phyloP scores from a whole-genome alignment of 768 basidiomycete genomes.

The Vararia minispora region DNA sequence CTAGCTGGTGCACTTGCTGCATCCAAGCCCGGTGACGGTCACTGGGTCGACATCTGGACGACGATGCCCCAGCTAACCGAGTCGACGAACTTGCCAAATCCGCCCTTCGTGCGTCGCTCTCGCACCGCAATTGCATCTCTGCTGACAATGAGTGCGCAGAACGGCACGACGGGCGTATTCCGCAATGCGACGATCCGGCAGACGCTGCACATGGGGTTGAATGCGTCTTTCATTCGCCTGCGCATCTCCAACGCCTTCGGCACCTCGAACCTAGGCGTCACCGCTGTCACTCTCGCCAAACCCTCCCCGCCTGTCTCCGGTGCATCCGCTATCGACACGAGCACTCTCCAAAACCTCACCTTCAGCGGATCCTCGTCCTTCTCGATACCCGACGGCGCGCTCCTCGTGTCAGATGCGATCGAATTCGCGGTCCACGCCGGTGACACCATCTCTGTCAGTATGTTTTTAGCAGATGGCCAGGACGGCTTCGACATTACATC shows the following conservation, averaged over 20 bases:
- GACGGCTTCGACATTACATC: conserved; percentile 29
- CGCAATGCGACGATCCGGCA: conserved; percentile 37
- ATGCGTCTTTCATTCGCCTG: conserved; percentile 29
- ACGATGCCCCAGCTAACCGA: conserved; percentile 23
- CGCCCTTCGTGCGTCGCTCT: conserved; percentile 12
- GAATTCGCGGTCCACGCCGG: conserved; percentile 27
- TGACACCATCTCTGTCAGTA: conserved; percentile 28
- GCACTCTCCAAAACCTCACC: conserved; percentile 26
- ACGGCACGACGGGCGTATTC: conserved; percentile 25
- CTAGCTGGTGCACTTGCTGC: no score
- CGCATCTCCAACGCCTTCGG: conserved; percentile 41
- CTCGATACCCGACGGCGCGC: conserved; percentile 31
- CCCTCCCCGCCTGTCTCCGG: conserved; percentile 28
- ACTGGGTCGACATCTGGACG: conserved; percentile 21
- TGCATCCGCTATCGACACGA: conserved; percentile 23
- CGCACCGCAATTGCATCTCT: no score
- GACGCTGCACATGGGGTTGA: conserved; percentile 33
- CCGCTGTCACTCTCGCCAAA: conserved; percentile 31
- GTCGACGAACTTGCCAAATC: conserved; percentile 19
- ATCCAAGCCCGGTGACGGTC: no score
- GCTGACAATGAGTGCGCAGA: no score
- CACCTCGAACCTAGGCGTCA: conserved; percentile 29
- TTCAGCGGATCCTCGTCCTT: conserved; percentile 33
- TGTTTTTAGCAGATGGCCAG: conserved; percentile 32
- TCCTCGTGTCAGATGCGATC: conserved; percentile 35